A percentile compares a stretch with the other conserved stretches of the same genome.
Conservation (phyloP, 257 asterid genomes). For the Scutellaria galericulata region DNA sequence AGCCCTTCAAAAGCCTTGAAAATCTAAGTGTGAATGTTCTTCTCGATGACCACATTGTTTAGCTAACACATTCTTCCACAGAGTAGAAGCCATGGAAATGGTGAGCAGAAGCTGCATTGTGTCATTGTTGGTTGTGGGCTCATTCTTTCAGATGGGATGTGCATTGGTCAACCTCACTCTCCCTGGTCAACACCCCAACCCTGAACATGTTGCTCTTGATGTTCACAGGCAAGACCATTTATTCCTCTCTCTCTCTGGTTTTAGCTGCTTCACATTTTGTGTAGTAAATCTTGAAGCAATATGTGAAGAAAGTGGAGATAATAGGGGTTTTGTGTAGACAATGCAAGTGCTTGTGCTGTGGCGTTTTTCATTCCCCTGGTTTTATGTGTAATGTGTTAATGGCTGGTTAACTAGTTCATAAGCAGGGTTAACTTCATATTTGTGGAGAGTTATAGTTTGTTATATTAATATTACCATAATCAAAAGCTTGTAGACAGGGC, state of each 20-base stretch:
- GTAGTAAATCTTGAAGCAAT: slow-evolving; percentile 19
- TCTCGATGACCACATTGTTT: neutral
- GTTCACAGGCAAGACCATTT: slow-evolving; percentile 52
- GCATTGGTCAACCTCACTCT: slow-evolving; percentile 51
- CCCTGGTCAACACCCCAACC: slow-evolving; percentile 61
- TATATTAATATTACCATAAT: too few species aligned
- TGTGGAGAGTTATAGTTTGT: too few species aligned
- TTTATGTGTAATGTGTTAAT: slow-evolving; percentile 1
- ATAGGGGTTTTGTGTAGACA: neutral
- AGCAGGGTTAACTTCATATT: too few species aligned
- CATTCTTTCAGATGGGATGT: slow-evolving; percentile 30
- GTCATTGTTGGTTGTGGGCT: slow-evolving; percentile 34
- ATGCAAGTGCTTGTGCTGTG: neutral
- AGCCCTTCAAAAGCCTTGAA: slow-evolving; percentile 38
- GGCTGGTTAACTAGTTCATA: neutral
- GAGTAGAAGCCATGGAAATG: slow-evolving; percentile 30
- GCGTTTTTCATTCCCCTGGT: neutral
- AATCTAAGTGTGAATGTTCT: neutral
- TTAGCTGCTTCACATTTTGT: neutral
- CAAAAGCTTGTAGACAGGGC: too few species aligned
- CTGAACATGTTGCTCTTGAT: slow-evolving; percentile 51
- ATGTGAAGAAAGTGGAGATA: too few species aligned
- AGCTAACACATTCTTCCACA: neutral
- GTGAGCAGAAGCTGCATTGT: slow-evolving; percentile 35
- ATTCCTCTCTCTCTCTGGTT: neutral